Evolutionary conservation across 1,139 yeast genomes (phyloP).

Genomic region (Blastobotrys persicus): DNA sequence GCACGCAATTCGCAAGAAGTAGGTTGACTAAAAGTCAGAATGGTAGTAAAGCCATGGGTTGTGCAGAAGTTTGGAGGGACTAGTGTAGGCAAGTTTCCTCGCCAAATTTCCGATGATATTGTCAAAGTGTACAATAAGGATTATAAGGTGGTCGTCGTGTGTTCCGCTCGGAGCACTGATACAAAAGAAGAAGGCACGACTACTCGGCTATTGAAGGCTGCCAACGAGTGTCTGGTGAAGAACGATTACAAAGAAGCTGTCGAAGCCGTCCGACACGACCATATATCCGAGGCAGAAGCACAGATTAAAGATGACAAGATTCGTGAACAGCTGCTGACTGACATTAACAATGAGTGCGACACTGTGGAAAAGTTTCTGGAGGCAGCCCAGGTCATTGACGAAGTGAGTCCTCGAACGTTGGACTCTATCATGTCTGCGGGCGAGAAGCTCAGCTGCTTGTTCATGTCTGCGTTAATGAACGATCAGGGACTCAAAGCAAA

Average conservation of each 20-base stretch:
- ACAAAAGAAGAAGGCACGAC: conserved; percentile 96
- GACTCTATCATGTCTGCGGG: conserved; percentile 93
- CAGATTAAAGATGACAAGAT: conserved; percentile 50
- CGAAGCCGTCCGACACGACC: conserved; percentile 70
- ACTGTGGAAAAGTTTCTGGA: conserved; percentile 66
- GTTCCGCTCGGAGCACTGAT: conserved; percentile 90
- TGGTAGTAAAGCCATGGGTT: conserved; percentile 52
- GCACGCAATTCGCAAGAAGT: no score
- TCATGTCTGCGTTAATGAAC: conserved; percentile 79
- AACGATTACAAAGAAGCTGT: conserved; percentile 45
- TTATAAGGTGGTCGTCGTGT: conserved; percentile 87
- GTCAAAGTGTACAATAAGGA: conserved; percentile 60
- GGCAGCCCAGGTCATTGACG: conserved; percentile 91
- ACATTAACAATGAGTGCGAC: conserved; percentile 63
- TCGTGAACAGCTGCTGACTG: conserved; percentile 49
- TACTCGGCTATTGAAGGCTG: conserved; percentile 67
- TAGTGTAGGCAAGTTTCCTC: conserved; percentile 93
- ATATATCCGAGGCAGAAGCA: conserved; percentile 64
- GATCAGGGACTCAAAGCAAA: conserved; percentile 75
- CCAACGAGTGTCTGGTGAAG: conserved; percentile 66
- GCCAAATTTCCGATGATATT: conserved; percentile 77
- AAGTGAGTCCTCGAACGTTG: conserved; percentile 80
- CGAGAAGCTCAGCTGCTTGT: conserved; percentile 85
- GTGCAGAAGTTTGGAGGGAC: conserved; percentile 98
- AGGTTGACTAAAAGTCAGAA: no score